These are phyloP conservation scores for Solanum hybrid DNA, from an alignment of 305 asterid species.

Conservation along the genomic window DNA sequence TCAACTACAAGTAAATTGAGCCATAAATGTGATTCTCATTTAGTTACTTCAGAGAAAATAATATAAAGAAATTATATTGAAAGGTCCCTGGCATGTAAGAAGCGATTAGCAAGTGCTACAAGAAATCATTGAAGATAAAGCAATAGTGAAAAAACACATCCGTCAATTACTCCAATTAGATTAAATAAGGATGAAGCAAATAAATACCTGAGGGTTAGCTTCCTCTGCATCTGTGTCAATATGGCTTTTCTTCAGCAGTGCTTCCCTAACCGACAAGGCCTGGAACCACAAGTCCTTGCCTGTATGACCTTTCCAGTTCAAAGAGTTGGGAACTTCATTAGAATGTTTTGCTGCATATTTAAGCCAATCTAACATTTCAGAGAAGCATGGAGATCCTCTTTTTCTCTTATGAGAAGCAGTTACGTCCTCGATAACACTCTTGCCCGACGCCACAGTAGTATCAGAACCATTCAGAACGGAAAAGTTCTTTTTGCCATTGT, in stretches of 20 bases:
- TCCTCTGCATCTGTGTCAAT: conserved; percentile 22
- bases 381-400: conserved; percentile 26
- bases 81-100: background rate
- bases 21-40: background rate
- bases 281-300: conserved; percentile 37
- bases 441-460: conserved; percentile 10
- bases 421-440: conserved; percentile 16
- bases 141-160: background rate
- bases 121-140: background rate
- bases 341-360: conserved; percentile 37
- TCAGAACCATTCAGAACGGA: conserved; percentile 5
- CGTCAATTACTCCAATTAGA: background rate
- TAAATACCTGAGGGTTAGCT: conserved; percentile 40
- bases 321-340: conserved; percentile 35
- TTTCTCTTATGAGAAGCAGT: conserved; percentile 52
- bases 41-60: background rate
- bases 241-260: conserved; percentile 31
- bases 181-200: background rate
- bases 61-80: background rate
- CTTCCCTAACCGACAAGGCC: conserved; percentile 42
- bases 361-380: conserved; percentile 55
- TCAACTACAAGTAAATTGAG: background rate
- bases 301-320: conserved; percentile 47
- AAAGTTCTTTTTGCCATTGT: conserved; percentile 1
- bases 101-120: background rate